Evolutionary conservation across 176 grass and related monocot genomes (phyloP), one percentile per base, ranked within the genome.

Genomic region (Oryza coarctata): DNA sequence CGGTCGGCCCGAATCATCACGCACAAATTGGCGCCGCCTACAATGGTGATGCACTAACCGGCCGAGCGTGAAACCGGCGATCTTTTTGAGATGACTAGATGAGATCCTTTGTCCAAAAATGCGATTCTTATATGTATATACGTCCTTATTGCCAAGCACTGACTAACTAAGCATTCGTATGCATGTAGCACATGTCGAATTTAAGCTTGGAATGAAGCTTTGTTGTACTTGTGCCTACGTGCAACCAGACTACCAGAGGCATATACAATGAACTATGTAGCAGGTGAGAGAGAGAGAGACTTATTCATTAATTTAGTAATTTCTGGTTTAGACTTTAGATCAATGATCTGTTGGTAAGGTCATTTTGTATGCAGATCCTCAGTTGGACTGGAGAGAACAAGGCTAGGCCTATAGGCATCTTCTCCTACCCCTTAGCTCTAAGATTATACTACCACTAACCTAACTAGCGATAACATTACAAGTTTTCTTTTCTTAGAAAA

Each of bases 1-100:
- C 50, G 50, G 50, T 17, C 32, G 34, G 68, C 72, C 72, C 68
- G 58, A 68, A 40, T 86, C 84, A 65, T 41, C 30, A 8, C 14
- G 68, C 83, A 79, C 68, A 11, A 55, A 22, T 31, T 50, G 23
- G 6, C 25, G 7, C 3, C 26, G 26, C 3, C 14, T 17, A 9
- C 14, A 49, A 73, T 49, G 41, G 27, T 47, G 68, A 10, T 23
- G 69, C 39, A 43, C 39, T 47, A 11, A 5, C 41, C 26, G 7
- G 1, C 41, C 14, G 13, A 29, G 22, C 67, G 22, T 14, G 22
- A 41, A 45, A 9, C 18, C 22, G 23, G 23, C 13, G 12, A 28
- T 20, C 15, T 73, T 18, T 18, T 60, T 7, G 55, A 60, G 55
- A 25, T 60, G 55, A 25, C 9, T 60, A 60, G 22, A 25, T 60